phyloP scores from a whole-genome alignment of 306 rosid species.

The Malus fusca region DNA sequence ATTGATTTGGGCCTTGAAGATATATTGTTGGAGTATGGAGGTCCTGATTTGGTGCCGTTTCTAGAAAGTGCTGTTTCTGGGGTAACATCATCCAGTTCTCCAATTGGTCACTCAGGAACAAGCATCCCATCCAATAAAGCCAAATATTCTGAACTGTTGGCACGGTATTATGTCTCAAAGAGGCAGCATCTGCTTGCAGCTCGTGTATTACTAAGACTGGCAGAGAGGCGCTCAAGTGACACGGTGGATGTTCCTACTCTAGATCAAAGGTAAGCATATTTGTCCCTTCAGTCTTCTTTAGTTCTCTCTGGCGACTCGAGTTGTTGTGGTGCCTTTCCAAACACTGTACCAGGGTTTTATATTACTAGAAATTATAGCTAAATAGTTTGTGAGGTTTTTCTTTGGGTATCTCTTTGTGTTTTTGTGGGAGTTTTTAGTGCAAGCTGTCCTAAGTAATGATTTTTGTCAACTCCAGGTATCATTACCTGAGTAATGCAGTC shows the following conservation, averaged over 20 bases:
- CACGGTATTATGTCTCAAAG: conserved; percentile 80
- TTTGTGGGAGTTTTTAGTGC: background rate
- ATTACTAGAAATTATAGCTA: background rate
- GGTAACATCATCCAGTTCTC: conserved; percentile 52
- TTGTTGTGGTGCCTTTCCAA: background rate
- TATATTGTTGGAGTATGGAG: conserved; percentile 89
- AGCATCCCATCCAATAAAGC: conserved; percentile 52
- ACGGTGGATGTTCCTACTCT: conserved; percentile 60
- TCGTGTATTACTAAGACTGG: conserved; percentile 71
- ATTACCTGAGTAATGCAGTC: conserved; percentile 88
- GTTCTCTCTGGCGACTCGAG: background rate
- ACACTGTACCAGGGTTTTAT: background rate
- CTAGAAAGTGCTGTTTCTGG: conserved; percentile 65
- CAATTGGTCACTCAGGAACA: conserved; percentile 57
- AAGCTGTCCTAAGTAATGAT: background rate
- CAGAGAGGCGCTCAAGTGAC: conserved; percentile 70
- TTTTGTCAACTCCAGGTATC: conserved; percentile 59
- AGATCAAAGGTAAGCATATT: conserved; percentile 59
- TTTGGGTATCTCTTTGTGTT: background rate
- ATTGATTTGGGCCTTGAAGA: conserved; percentile 90
- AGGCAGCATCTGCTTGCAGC: conserved; percentile 95
- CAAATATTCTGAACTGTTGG: conserved; percentile 84
- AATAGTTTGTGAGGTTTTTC: background rate
- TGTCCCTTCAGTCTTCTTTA: conserved; percentile 1
- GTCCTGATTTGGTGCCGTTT: conserved; percentile 88